Conservation (phyloP, 179 eudicot genomes). For the Nepenthes alata region DNA sequence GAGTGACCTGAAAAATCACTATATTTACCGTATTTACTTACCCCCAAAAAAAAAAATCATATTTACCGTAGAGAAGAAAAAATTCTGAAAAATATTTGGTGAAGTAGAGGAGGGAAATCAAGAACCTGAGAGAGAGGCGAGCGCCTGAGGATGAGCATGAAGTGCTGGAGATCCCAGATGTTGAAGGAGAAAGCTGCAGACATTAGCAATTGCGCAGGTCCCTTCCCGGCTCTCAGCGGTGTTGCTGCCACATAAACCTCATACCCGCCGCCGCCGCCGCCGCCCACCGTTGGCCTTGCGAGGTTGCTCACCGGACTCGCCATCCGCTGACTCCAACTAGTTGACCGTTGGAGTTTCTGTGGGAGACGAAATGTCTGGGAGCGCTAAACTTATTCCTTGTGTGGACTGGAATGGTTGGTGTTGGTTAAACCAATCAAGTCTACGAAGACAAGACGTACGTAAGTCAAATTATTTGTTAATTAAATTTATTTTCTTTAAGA, state of each 20-base stretch:
- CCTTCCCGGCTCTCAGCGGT: slow-evolving; percentile 56
- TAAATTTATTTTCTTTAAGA: too few species aligned
- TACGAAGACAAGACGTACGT: too few species aligned
- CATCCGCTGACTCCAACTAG: not conserved
- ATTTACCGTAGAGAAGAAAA: too few species aligned
- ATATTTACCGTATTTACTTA: too few species aligned
- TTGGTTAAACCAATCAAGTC: too few species aligned
- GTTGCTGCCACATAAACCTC: slow-evolving; percentile 63
- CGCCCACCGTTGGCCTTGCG: not conserved
- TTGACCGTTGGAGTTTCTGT: too few species aligned
- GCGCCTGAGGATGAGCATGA: slow-evolving; percentile 59
- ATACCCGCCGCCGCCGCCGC: slow-evolving; percentile 19
- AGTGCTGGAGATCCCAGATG: slow-evolving; percentile 70
- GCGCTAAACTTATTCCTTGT: too few species aligned
- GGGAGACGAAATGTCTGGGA: too few species aligned
- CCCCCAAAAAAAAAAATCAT: too few species aligned
- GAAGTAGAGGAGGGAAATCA: slow-evolving; percentile 4
- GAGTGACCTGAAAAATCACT: too few species aligned
- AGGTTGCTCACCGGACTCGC: slow-evolving; percentile 5
- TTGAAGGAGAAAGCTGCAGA: slow-evolving; percentile 61
- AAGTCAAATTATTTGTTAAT: too few species aligned
- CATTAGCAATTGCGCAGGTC: slow-evolving; percentile 66
- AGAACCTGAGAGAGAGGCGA: slow-evolving; percentile 15
- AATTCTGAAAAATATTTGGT: not conserved
- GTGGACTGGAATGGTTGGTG: too few species aligned